Evolutionary conservation across 139 green algal species (phyloP).

Genomic region (Monoraphidium neglectum): DNA sequence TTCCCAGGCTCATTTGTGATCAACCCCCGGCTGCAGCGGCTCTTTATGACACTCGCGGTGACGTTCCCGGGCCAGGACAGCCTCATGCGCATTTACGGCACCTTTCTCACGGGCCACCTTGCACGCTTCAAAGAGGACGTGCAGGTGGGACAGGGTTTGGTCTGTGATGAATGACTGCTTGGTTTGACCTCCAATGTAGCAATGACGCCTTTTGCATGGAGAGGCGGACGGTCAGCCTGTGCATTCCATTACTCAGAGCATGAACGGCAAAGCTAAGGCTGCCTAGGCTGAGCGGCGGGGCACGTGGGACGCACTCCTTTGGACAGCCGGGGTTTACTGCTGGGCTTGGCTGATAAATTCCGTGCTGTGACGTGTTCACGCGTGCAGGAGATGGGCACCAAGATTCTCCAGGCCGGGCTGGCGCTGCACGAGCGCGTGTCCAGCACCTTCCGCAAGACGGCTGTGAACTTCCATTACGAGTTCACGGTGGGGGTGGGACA

Average conservation of each 20-base stretch:
- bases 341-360: too few species aligned
- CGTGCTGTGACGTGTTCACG: too few species aligned
- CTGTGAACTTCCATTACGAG: slow-evolving; percentile 94
- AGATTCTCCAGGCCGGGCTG: slow-evolving; percentile 84
- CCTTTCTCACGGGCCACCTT: slow-evolving; percentile 70
- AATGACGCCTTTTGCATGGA: too few species aligned
- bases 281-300: too few species aligned
- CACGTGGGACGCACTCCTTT: too few species aligned
- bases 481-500: slow-evolving; percentile 23
- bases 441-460: slow-evolving; percentile 87
- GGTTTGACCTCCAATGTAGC: too few species aligned
- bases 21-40: slow-evolving; percentile 89
- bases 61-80: slow-evolving; percentile 86
- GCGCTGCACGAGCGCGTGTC: slow-evolving; percentile 84
- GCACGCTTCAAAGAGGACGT: neutral
- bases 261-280: too few species aligned
- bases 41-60: slow-evolving; percentile 92
- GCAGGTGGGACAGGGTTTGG: too few species aligned
- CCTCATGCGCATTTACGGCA: slow-evolving; percentile 92
- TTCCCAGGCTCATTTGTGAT: slow-evolving; percentile 83
- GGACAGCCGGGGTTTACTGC: too few species aligned
- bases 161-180: too few species aligned
- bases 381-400: slow-evolving; percentile 73
- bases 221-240: too few species aligned
- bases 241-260: too few species aligned